phyloP scores from a whole-genome alignment of 495 filamentous ascomycete species.

The Acidomyces sp. region DNA sequence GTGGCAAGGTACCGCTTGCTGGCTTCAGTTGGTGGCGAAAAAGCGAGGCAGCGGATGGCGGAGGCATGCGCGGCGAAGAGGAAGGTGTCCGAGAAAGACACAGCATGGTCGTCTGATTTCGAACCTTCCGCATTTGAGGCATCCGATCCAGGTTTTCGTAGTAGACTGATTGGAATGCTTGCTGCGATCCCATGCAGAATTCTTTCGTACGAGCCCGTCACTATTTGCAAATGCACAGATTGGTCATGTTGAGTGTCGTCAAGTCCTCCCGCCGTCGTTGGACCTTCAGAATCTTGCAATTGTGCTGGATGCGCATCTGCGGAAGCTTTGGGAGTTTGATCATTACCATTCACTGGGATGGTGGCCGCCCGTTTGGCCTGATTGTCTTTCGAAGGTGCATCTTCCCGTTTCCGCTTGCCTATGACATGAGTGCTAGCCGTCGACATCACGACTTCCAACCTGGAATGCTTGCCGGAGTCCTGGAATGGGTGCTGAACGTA shows the following conservation, averaged over 20 bases:
- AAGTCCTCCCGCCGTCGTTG: neutral
- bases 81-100: constrained; percentile 82
- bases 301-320: neutral
- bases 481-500: too few relatives aligned
- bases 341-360: neutral
- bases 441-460: too few relatives aligned
- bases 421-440: constrained; percentile 2
- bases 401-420: constrained; percentile 14
- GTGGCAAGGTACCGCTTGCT: constrained; percentile 73
- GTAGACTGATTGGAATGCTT: constrained; percentile 35
- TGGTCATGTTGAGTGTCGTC: neutral
- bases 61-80: constrained; percentile 88
- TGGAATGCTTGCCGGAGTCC: too few relatives aligned
- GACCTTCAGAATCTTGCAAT: neutral
- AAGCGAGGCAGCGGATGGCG: constrained; percentile 74
- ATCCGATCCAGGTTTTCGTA: neutral
- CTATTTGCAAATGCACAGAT: constrained; percentile 56
- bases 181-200: constrained; percentile 85
- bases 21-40: constrained; percentile 60
- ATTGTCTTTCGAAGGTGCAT: neutral
- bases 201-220: constrained; percentile 90
- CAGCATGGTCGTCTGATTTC: constrained; percentile 27
- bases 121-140: constrained; percentile 1
- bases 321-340: neutral
- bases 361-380: neutral